A percentile compares a stretch with the other conserved stretches of the same genome.
These are phyloP conservation scores for Exophiala calicioides DNA, from an alignment of 2,329 filamentous ascomycete species.

Conservation along the genomic window DNA sequence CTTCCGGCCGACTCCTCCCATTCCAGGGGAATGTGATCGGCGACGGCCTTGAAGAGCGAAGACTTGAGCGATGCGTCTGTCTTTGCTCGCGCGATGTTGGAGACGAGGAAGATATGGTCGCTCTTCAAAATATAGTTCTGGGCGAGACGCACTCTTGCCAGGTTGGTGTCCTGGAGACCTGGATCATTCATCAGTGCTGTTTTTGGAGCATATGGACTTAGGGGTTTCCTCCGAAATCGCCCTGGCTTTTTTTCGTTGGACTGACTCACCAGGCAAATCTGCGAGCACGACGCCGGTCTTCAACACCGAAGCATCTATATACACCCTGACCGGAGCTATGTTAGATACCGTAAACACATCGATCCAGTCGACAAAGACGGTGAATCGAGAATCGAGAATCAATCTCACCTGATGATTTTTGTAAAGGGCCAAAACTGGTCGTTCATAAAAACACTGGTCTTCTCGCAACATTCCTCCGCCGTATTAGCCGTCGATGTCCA, in stretches of 20 bases:
- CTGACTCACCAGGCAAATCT: slow-evolving; percentile 36
- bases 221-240: too few relatives aligned
- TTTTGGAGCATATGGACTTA: neutral
- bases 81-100: slow-evolving; percentile 38
- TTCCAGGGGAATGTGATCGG: slow-evolving; percentile 35
- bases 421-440: slow-evolving; percentile 42
- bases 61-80: slow-evolving; percentile 39
- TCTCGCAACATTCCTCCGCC: slow-evolving; percentile 35
- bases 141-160: slow-evolving; percentile 40
- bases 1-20: slow-evolving; percentile 33
- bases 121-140: slow-evolving; percentile 40
- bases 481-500: slow-evolving; percentile 37
- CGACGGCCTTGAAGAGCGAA: slow-evolving; percentile 34
- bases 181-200: slow-evolving; percentile 1
- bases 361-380: neutral
- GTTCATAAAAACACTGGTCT: slow-evolving; percentile 37
- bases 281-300: slow-evolving; percentile 39
- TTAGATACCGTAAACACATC: too few relatives aligned
- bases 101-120: slow-evolving; percentile 39
- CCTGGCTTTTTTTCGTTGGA: too few relatives aligned
- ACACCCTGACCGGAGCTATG: too few relatives aligned
- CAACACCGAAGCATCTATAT: slow-evolving; percentile 36
- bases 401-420: slow-evolving; percentile 30
- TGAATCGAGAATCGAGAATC: neutral
- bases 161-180: slow-evolving; percentile 39